Base-by-base conservation (phyloP, 768 basidiomycete species). In the Lactifluus pinguis region DNA sequence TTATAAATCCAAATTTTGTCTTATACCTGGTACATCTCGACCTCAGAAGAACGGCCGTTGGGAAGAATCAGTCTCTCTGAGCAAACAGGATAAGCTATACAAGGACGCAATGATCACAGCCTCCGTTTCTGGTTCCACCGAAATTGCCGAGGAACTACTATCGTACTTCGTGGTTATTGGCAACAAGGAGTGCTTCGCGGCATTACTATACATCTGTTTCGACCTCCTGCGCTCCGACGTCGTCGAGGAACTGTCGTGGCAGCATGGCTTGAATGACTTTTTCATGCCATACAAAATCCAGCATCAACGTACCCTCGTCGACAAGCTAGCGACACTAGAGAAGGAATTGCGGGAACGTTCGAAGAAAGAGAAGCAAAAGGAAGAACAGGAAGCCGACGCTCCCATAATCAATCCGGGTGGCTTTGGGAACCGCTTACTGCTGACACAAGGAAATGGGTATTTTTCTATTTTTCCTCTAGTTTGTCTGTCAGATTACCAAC, bases 131-230 rank as follows among this genome's bases (percentile, higher is more conserved):
- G 77, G 69, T 36, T 86, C 83, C n/a, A 87, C 82, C 2, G 91
- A 97, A 59, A 88, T 98, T 36, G 90, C 94, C 4, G 95, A 99
- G 73, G 97, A 98, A 53, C 79, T 98, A 17, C 78, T 98, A 29
- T 87, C 87, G 4, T 98, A 98, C 78, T 99, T 98, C 70, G 94
- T 97, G 59, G 91, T 93, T 74, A 98, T 99, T 65, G 97, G 97
- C 38, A 95, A 95, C 81, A 95, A 94, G 76, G 97, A 99, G 71
- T 95, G 93, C 74, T 99, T 95, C 73, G 88, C 92, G 0, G 92
- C 89, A 1, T 77, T 88, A 64, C 82, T 98, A 25, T 98, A 85
- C 67, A 81, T 89, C 55, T 97, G 94, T 77, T 99, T 94, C 76
- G 95, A 99, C 74, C 80, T 98, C n/a, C 76, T 98, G 55, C 87